Percentiles rank a stretch among this genome's conserved stretches.
These are phyloP conservation scores for Lipomyces sp. DNA, from an alignment of 805 yeast species.

Conservation along the genomic window DNA sequence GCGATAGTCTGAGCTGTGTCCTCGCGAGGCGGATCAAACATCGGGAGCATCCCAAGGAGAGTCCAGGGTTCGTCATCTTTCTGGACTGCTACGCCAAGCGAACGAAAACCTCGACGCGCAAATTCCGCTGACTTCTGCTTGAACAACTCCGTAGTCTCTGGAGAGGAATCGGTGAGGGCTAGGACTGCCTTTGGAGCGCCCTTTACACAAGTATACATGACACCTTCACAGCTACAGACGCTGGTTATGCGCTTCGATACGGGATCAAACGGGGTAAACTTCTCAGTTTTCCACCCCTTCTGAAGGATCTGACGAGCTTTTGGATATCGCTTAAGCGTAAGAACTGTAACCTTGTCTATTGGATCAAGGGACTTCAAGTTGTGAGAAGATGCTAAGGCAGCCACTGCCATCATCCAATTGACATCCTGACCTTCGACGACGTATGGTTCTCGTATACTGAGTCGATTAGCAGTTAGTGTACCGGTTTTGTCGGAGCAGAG, in stretches of 20 bases:
- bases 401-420: constrained; percentile 95
- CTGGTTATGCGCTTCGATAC: constrained; percentile 94
- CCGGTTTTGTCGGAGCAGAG: constrained; percentile 98
- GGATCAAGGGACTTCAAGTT: constrained; percentile 98
- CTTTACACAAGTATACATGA: constrained; percentile 91
- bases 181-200: constrained; percentile 99
- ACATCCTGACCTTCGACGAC: constrained; percentile 96
- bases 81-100: constrained; percentile 98
- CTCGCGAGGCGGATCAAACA: constrained; percentile 99
- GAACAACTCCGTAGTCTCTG: constrained; percentile 89
- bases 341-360: constrained; percentile 94
- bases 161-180: constrained; percentile 95
- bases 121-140: constrained; percentile 97
- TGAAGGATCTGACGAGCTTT: constrained; percentile 89
- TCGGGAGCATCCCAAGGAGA: constrained; percentile 96
- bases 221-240: constrained; percentile 95
- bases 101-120: constrained; percentile 98
- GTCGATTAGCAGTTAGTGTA: constrained; percentile 94
- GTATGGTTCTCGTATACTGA: constrained; percentile 94
- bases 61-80: constrained; percentile 99
- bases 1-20: constrained; percentile 93
- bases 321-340: constrained; percentile 85
- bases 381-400: constrained; percentile 96
- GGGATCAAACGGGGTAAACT: constrained; percentile 98
- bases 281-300: constrained; percentile 91